Conservation (phyloP, 2,329 filamentous ascomycete genomes). For the Aspergillus tamarii region DNA sequence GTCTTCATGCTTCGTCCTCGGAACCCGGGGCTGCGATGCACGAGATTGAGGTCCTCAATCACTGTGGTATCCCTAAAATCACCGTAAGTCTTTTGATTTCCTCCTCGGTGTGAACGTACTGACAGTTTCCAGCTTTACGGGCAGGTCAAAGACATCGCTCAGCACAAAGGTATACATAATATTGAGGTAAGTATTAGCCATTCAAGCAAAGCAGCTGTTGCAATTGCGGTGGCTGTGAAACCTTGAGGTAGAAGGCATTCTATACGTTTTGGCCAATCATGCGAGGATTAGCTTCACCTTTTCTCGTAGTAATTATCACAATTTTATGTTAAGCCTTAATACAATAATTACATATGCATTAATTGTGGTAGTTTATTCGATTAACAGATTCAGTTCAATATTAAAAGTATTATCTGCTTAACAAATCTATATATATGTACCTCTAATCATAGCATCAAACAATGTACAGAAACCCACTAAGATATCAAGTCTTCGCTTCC, state of each 20-base stretch:
- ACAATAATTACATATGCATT: background rate
- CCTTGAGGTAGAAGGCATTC: background rate
- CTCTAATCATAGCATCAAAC: background rate
- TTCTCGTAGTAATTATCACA: background rate
- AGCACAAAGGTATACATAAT: background rate
- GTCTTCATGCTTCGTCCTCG: slow-evolving; percentile 16
- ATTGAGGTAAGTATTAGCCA: slow-evolving; percentile 9
- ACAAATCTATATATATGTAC: background rate
- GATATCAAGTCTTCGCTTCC: background rate
- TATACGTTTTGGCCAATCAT: background rate
- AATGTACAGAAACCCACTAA: background rate
- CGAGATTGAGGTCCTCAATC: slow-evolving; percentile 20
- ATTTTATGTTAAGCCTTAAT: background rate
- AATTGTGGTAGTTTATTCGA: too few species aligned
- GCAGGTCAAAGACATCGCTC: slow-evolving; percentile 4
- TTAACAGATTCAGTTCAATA: background rate
- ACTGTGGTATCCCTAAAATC: slow-evolving; percentile 15
- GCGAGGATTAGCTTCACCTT: background rate
- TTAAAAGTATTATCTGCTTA: background rate
- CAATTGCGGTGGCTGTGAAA: slow-evolving; percentile 6
- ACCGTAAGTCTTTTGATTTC: slow-evolving; percentile 8
- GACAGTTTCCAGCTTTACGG: slow-evolving; percentile 7
- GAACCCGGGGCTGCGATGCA: slow-evolving; percentile 20
- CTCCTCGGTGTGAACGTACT: background rate
- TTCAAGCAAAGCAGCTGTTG: slow-evolving; percentile 4